Evolutionary conservation across 169 alveolate genomes (phyloP), one percentile per base, ranked within the genome.

Genomic region (Plasmodium gallinaceum): DNA sequence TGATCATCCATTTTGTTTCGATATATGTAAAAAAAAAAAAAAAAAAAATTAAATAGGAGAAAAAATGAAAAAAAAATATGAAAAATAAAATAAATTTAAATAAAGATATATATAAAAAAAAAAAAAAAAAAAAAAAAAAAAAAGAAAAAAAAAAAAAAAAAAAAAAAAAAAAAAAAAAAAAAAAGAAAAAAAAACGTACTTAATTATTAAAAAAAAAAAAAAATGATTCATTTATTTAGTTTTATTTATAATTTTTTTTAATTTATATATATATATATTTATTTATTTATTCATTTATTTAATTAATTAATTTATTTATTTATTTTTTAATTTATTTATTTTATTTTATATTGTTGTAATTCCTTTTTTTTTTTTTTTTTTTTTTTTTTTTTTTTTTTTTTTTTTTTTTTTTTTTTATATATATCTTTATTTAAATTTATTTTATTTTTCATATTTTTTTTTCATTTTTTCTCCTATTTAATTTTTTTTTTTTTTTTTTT

Each of bases 1-100:
- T 74, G 88, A 26, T 94, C 97, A 24, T 76, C 88, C 88, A 76
- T 76, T 1, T 22, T 51, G 22, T 58, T 74, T 18, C 16, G 45
- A 69, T 7, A 12, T 2, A 42, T 8, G 5, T 1, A n/a, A 51
- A 46, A 51, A 51, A 51, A 10, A 18, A 51, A 51, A 51, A 51
- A 51, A 18, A 51, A 51, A 51, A 51, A 51, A 51, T 51, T 14
- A 5, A 51, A 18, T 14, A 51, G 60, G 60, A 51, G n/a, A 9
- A 18, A 51, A 51, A 51, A 18, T 14, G 1, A 7, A 18, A 51
- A 46, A 46, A 10, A 46, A n/a, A 46, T 10, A 46, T 10, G 14
- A 46, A n/a, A 46, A 46, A n/a, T 10, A 10, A 46, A 46, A n/a
- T 10, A 51, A 51, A 51, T 14, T 14, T 51, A 51, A 14, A 1